Base-by-base conservation (phyloP, 805 yeast genomes). In the Saccharomycopsis synnaedendra region DNA sequence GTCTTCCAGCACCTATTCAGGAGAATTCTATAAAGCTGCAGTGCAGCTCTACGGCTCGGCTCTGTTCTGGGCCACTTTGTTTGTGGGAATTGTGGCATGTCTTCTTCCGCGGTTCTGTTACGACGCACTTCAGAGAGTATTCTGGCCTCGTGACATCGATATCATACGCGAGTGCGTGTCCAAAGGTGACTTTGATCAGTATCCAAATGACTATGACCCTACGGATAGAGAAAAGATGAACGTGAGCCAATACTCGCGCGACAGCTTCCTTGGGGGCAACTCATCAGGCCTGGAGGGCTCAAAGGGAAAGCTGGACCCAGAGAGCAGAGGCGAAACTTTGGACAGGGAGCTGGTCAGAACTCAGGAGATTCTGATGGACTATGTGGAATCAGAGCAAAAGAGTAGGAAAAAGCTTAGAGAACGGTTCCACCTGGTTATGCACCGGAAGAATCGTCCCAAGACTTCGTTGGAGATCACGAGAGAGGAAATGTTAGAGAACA, bases 181-280 rank as follows among this genome's bases (percentile, higher is more conserved):
- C 30, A 68, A 72, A 47, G 93, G 93, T 42, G 83, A 80, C 55
- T 84, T 74, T 56, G 78, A 69, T 50, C 76, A 72, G 36, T 83
- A 79, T 59, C 88, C 88, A 7, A 64, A 60, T 7, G 71, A 75
- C 46, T 84, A 81, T 59, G 94, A 84, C 60, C 94, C 94, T 41
- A 83, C 94, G 3, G 89, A 83, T 62, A 86, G 89, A 32, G 65
- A 79, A 51, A 71, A 84, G 55, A 70, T 68, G 10, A 71, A 71
- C 51, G 66, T 82, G 32, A 67, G 77, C 39, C 66, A 71, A 43
- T 72, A 75, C 56, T 60, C 68, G 5, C 56, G 58, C 28, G 62
- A 60, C 4, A 62, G 61, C 39, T 55, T 63, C 5, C n/a, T 34
- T 8, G 36, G 36, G 36, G 39, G 27, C 27, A 30, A 32, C 30